Percentiles rank a stretch among this genome's conserved stretches.
These are phyloP conservation scores for Blepharisma stoltei DNA, from an alignment of 73 alveolate species.

Conservation along the genomic window DNA sequence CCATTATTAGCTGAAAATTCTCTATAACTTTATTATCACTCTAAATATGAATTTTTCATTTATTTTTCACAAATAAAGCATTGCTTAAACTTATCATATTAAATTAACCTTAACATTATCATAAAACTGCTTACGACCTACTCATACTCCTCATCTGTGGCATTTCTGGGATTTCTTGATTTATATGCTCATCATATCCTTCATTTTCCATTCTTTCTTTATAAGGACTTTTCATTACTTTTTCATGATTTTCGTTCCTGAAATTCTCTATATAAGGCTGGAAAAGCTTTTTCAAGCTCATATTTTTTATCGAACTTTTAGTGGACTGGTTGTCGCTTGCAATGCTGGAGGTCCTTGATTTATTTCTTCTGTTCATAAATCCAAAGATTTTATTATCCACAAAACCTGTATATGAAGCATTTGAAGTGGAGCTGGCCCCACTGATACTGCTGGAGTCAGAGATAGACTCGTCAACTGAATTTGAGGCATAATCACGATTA, in stretches of 20 bases:
- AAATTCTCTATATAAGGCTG: slow-evolving; percentile 1
- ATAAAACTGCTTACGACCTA: no score
- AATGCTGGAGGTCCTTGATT: background rate
- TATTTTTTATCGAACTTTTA: slow-evolving; percentile 14
- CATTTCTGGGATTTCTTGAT: no score
- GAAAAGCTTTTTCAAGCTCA: slow-evolving; percentile 13
- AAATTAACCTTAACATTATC: no score
- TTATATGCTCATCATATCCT: no score
- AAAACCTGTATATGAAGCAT: background rate
- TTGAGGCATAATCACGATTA: slow-evolving; percentile 2
- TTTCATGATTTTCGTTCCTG: slow-evolving; percentile 4
- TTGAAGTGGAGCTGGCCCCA: background rate
- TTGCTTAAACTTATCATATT: no score
- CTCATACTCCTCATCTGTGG: no score
- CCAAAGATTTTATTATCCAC: background rate
- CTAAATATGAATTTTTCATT: no score
- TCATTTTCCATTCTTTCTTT: background rate
- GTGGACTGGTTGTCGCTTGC: slow-evolving; percentile 26
- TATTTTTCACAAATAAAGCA: no score
- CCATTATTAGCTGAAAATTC: no score
- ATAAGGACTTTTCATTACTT: background rate
- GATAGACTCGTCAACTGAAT: background rate
- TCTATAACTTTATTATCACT: no score
- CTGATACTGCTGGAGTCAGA: slow-evolving; percentile 21
- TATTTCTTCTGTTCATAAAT: slow-evolving; percentile 8